Evolutionary conservation across 495 filamentous ascomycete species (phyloP).

Genomic region (Penicillium bialowiezense): DNA sequence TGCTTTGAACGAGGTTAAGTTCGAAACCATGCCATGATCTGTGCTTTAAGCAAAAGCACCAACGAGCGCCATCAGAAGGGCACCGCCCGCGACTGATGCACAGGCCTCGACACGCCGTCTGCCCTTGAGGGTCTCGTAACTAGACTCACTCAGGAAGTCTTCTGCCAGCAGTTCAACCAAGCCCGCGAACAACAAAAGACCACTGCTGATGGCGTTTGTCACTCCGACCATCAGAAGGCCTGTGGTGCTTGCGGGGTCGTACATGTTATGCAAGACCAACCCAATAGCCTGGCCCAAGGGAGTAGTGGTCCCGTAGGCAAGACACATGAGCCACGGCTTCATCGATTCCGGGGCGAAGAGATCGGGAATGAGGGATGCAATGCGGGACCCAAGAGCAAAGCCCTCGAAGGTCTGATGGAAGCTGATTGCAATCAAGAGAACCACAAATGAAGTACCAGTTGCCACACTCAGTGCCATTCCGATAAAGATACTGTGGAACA

Average conservation of each 20-base stretch:
- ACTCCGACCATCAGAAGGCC: constrained; percentile 88
- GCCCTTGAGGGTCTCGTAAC: constrained; percentile 72
- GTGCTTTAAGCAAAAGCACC: constrained; percentile 74
- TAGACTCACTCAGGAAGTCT: constrained; percentile 87
- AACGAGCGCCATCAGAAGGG: constrained; percentile 79
- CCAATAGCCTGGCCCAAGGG: constrained; percentile 90
- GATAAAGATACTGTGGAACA: constrained; percentile 87
- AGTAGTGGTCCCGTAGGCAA: constrained; percentile 88
- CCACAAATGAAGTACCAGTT: constrained; percentile 70
- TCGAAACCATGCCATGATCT: background rate
- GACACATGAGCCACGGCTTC: constrained; percentile 90
- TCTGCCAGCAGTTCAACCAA: constrained; percentile 89
- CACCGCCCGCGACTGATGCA: constrained; percentile 70
- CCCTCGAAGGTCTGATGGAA: constrained; percentile 88
- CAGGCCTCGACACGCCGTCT: constrained; percentile 71
- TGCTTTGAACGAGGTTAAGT: background rate
- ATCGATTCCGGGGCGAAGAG: constrained; percentile 47
- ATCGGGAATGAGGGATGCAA: constrained; percentile 60
- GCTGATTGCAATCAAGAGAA: constrained; percentile 76
- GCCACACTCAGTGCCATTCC: constrained; percentile 87
- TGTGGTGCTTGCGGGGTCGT: constrained; percentile 76
- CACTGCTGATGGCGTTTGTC: constrained; percentile 88
- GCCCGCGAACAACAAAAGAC: constrained; percentile 85
- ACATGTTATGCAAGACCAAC: constrained; percentile 74
- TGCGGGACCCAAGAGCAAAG: constrained; percentile 70